phyloP scores from a whole-genome alignment of 352 stramenopile species.

The Phytophthora podocarpi region DNA sequence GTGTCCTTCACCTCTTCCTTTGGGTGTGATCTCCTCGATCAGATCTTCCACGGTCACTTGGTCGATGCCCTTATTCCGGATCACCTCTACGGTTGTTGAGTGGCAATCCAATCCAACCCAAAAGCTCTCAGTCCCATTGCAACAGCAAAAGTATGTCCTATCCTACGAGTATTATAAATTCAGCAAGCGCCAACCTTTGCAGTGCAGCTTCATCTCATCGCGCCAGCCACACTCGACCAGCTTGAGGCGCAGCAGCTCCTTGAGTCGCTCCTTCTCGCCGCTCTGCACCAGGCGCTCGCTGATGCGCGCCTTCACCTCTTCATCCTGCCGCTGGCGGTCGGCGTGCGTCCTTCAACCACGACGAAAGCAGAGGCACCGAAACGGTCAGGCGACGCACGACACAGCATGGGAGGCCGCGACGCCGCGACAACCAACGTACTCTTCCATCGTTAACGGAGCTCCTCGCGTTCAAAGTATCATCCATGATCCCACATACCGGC shows the following conservation, averaged over 20 bases:
- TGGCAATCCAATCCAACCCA: too few relatives aligned
- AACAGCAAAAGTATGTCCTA: too few relatives aligned
- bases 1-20: constrained; percentile 62
- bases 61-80: constrained; percentile 93
- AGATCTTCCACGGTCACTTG: constrained; percentile 95
- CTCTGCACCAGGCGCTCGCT: constrained; percentile 89
- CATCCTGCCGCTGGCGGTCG: constrained; percentile 65
- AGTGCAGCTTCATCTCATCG: constrained; percentile 91
- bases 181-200: too few relatives aligned
- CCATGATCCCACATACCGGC: too few relatives aligned
- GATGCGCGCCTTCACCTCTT: constrained; percentile 78
- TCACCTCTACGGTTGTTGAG: too few relatives aligned
- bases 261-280: constrained; percentile 91
- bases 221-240: constrained; percentile 92
- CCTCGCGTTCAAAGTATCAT: too few relatives aligned
- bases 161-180: too few relatives aligned
- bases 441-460: constrained; percentile 29
- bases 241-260: constrained; percentile 86
- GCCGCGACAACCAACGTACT: constrained; percentile 26
- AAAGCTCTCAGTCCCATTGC: not conserved
- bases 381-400: constrained; percentile 4
- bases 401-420: not conserved
- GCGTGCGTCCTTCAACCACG: constrained; percentile 46
- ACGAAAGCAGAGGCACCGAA: constrained; percentile 17
- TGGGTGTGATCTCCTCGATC: constrained; percentile 92